Conservation (phyloP, 2,329 filamentous ascomycete species). For the Neopestalotiopsis clavispora region DNA sequence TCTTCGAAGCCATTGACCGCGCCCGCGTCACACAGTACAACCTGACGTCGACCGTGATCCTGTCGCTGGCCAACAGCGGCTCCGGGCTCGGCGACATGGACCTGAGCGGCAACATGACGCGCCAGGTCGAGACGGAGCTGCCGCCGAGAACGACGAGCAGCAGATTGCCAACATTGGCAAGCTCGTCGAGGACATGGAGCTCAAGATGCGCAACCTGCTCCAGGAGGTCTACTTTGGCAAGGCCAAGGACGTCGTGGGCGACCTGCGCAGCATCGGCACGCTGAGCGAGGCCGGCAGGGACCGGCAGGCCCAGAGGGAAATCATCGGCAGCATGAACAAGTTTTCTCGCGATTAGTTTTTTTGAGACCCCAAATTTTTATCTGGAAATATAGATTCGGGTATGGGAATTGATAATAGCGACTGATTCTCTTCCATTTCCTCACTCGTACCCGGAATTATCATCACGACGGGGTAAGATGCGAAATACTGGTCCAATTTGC, state of each 20-base stretch:
- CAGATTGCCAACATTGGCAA: conserved; percentile 95
- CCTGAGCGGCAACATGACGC: conserved; percentile 95
- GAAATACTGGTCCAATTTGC: not conserved
- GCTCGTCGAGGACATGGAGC: conserved; percentile 98
- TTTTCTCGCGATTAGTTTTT: conserved; percentile 3
- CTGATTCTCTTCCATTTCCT: not conserved
- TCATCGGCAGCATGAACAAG: conserved; percentile 67
- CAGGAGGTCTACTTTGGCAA: conserved; percentile 99
- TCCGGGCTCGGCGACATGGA: conserved; percentile 80
- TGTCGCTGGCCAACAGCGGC: conserved; percentile 75
- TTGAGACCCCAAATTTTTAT: not conserved
- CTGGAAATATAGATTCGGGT: not conserved
- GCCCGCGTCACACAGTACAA: conserved; percentile 95
- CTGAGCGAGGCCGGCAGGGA: conserved; percentile 86
- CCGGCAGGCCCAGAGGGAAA: conserved; percentile 83
- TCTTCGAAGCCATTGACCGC: conserved; percentile 94
- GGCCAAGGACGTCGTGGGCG: conserved; percentile 96
- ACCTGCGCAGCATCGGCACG: conserved; percentile 84
- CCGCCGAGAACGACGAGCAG: conserved; percentile 85
- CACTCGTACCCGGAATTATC: not conserved
- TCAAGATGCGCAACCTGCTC: conserved; percentile 97
- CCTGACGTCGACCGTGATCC: conserved; percentile 94
- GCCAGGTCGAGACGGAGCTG: conserved; percentile 91
- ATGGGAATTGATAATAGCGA: not conserved
- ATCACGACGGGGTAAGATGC: not conserved